Conservation (phyloP, 768 basidiomycete genomes). For the Strobilomyces dryophilus region DNA sequence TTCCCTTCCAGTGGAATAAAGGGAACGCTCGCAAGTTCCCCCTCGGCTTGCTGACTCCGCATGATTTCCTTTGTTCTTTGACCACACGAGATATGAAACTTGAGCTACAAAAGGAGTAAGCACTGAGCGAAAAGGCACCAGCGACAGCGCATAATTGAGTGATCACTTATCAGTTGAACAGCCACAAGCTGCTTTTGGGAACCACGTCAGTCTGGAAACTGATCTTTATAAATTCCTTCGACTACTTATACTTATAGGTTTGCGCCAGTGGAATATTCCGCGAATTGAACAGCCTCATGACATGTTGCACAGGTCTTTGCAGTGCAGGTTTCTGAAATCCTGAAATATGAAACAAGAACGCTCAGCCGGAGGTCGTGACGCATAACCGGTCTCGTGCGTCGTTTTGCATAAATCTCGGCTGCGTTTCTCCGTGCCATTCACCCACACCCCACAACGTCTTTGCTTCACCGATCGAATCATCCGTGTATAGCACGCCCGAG, state of each 20-base stretch:
- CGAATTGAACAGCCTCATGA: too few relatives aligned
- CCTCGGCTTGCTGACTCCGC: background rate
- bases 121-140: background rate
- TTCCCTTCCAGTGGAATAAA: constrained; percentile 40
- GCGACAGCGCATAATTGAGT: background rate
- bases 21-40: constrained; percentile 36
- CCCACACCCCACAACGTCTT: background rate
- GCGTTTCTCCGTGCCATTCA: too few relatives aligned
- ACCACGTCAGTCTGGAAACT: background rate
- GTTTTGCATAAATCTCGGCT: too few relatives aligned
- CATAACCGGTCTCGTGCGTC: too few relatives aligned
- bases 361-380: too few relatives aligned
- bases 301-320: too few relatives aligned
- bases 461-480: background rate
- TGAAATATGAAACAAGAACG: too few relatives aligned
- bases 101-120: background rate
- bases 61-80: background rate
- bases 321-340: too few relatives aligned
- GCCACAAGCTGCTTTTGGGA: background rate
- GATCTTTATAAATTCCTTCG: too few relatives aligned
- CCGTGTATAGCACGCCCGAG: background rate
- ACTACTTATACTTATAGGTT: too few relatives aligned
- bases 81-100: background rate
- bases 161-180: too few relatives aligned
- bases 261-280: too few relatives aligned